Evolutionary conservation across 2,329 filamentous ascomycete genomes (phyloP), one percentile per base, ranked within the genome.

Genomic region (Diaporthe eres): DNA sequence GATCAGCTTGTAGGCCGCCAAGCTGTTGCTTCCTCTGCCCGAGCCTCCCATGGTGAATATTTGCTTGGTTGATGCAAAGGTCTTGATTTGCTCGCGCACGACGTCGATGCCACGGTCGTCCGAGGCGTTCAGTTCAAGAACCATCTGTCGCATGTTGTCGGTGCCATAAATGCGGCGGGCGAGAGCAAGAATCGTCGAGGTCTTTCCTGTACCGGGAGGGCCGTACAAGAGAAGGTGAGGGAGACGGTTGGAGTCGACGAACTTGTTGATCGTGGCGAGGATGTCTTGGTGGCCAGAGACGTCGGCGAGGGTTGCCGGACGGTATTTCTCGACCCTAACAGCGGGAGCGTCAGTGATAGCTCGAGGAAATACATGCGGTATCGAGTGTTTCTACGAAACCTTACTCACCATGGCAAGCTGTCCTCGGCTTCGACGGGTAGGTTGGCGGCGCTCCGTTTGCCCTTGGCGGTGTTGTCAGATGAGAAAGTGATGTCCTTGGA

Each of bases 31-130:
- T 8, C 88, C 84, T 7, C 90, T 85, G 37, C 86, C 80, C 44
- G 82, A 77, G 4, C 87, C 82, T n/a, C 90, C 91, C 82, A 90
- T 86, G 19, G 86, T 88, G 87, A 99, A 99, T 81, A 99, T 99
- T 83, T 99, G 97, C 85, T 98, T 98, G 10, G 97, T 99, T 80
- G 94, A 97, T 55, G 95, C 96, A 86, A 99, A 99, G 0, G 97
- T 99, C 89, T 98, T 99, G 90, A 99, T 99, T 85, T 99, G 97
- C 86, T 99, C 97, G 79, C 96, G 92, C 74, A 99, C 97, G 2
- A 99, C 97, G 79, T 99, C 97, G 84, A 99, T 99, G 82, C 97
- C 97, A 85, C 97, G 91, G 84, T 99, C 97, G 83, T 99, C 97
- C 67, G 95, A 98, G 55, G 97, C 97, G 83, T 99, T 99, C 79